Conservation (phyloP, 1,139 yeast genomes). For the Yamadazyma siamensis region DNA sequence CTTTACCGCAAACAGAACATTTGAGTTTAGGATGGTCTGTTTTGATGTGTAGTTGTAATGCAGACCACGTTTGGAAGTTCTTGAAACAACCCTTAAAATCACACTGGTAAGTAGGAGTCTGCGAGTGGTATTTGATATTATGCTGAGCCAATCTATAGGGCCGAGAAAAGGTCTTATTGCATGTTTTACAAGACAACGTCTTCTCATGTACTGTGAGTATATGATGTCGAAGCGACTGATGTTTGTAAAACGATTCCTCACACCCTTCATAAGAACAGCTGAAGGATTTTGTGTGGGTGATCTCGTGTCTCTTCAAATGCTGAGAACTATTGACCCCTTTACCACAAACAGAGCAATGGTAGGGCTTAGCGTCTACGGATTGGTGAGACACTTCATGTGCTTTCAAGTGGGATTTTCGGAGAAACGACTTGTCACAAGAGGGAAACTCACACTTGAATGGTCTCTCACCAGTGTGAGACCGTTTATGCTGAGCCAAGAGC, state of each 20-base stretch:
- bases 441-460: conserved; percentile 62
- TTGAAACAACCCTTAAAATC: conserved; percentile 57
- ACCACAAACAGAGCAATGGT: conserved; percentile 69
- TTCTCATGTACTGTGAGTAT: conserved; percentile 58
- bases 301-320: conserved; percentile 78
- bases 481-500: conserved; percentile 72
- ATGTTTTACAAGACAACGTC: conserved; percentile 50
- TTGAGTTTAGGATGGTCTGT: conserved; percentile 68
- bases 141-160: conserved; percentile 65
- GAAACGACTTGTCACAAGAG: conserved; percentile 63
- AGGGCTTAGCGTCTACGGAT: conserved; percentile 61
- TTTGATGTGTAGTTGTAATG: conserved; percentile 67
- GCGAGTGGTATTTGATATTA: conserved; percentile 56
- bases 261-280: conserved; percentile 63
- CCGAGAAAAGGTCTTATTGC: conserved; percentile 57
- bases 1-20: conserved; percentile 67
- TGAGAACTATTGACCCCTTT: conserved; percentile 82
- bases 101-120: conserved; percentile 58
- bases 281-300: conserved; percentile 73
- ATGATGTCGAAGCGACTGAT: conserved; percentile 77
- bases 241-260: conserved; percentile 65
- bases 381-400: conserved; percentile 69
- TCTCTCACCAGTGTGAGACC: conserved; percentile 75
- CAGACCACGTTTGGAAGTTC: conserved; percentile 73
- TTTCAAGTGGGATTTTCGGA: conserved; percentile 73